Evolutionary conservation across 257 asterid species (phyloP).

Genomic region (Primulina huaijiensis): DNA sequence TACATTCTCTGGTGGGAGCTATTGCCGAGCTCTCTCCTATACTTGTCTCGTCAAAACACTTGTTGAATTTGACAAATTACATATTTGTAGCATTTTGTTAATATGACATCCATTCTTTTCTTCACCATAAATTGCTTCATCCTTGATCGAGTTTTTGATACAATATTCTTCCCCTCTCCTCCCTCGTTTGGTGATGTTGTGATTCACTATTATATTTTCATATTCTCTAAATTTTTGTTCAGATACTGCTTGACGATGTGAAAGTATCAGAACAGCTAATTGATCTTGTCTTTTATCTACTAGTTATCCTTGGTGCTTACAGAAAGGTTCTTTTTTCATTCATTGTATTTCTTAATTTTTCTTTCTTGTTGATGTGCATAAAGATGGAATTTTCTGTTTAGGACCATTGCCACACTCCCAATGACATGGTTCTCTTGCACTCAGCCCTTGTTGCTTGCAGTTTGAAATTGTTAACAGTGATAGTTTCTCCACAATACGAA

Average conservation of each 20-base stretch:
- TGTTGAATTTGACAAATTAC: not conserved
- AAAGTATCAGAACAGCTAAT: constrained; percentile 85
- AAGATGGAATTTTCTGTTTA: constrained; percentile 26
- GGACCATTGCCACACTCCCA: constrained; percentile 53
- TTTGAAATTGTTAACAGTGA: constrained; percentile 66
- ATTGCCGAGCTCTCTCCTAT: not conserved
- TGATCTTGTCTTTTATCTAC: constrained; percentile 74
- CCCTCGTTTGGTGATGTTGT: constrained; percentile 6
- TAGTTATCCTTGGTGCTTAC: constrained; percentile 65
- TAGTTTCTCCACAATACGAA: constrained; percentile 76
- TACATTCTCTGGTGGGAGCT: not conserved
- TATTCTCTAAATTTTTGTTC: constrained; percentile 33
- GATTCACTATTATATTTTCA: constrained; percentile 25
- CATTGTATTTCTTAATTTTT: constrained; percentile 12
- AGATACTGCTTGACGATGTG: constrained; percentile 84
- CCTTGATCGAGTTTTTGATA: no score
- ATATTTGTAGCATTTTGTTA: not conserved
- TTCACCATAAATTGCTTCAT: not conserved
- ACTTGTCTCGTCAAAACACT: not conserved
- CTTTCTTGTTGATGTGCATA: constrained; percentile 19
- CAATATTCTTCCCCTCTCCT: not conserved
- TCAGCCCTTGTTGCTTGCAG: constrained; percentile 90
- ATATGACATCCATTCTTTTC: not conserved
- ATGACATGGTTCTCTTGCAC: constrained; percentile 79
- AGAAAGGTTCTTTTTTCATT: constrained; percentile 56